Percentiles rank a stretch among this genome's conserved stretches.
phyloP scores from a whole-genome alignment of 2,329 filamentous ascomycete genomes.

The Apiospora malaysiana region DNA sequence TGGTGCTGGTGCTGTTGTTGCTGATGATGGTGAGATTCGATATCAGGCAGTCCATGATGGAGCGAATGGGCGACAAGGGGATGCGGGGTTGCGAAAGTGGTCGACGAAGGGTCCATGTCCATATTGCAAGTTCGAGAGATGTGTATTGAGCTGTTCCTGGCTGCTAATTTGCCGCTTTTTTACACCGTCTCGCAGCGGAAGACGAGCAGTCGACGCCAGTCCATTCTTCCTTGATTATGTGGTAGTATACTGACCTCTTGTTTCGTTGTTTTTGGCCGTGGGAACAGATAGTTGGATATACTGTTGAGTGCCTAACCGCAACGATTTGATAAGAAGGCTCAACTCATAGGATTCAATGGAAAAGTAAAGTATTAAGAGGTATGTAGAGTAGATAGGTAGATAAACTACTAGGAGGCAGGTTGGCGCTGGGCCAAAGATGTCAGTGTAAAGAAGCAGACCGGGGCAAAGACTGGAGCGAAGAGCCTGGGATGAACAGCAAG shows the following conservation, averaged over 20 bases:
- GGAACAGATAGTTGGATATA: background rate
- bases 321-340: background rate
- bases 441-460: background rate
- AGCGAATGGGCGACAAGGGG: conserved; percentile 18
- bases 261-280: background rate
- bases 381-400: background rate
- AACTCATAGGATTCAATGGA: background rate
- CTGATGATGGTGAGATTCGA: conserved; percentile 8
- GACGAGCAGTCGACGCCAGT: conserved; percentile 13
- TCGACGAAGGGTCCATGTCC: conserved; percentile 26
- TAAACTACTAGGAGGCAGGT: background rate
- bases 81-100: conserved; percentile 25
- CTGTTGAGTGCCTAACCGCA: background rate
- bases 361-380: background rate
- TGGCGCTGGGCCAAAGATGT: background rate
- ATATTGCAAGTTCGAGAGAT: conserved; percentile 14
- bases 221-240: conserved; percentile 16
- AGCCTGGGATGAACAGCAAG: background rate
- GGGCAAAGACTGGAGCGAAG: background rate
- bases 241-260: background rate
- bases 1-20: background rate
- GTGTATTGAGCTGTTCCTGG: conserved; percentile 18
- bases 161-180: background rate
- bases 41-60: conserved; percentile 17
- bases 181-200: conserved; percentile 17